Conservation (phyloP, 768 basidiomycete genomes). For the Vishniacozyma victoriae region DNA sequence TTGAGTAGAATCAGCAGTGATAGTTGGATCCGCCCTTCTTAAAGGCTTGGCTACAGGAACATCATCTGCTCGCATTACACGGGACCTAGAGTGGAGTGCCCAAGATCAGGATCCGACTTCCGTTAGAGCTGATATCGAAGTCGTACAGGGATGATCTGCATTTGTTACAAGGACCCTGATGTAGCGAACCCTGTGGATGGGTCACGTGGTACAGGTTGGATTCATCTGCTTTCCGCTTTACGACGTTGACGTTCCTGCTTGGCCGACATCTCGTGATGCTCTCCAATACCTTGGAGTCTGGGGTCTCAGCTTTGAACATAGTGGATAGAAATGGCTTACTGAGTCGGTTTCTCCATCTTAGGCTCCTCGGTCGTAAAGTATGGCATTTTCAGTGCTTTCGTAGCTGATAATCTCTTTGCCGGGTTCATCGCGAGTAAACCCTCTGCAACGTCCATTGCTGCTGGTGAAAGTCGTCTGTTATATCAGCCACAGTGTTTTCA, state of each 20-base stretch:
- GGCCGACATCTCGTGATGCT: slow-evolving; percentile 97
- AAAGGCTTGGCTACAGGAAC: too few relatives aligned
- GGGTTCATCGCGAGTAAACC: slow-evolving; percentile 77
- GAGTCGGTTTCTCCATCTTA: slow-evolving; percentile 62
- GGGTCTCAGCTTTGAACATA: neutral
- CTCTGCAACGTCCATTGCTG: slow-evolving; percentile 81
- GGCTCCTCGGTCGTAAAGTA: slow-evolving; percentile 85
- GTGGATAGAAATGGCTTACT: slow-evolving; percentile 55
- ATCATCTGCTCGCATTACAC: too few relatives aligned
- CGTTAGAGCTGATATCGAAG: too few relatives aligned
- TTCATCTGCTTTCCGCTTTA: slow-evolving; percentile 47
- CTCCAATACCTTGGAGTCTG: slow-evolving; percentile 76
- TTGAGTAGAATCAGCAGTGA: too few relatives aligned
- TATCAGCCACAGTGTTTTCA: neutral
- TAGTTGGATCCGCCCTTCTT: too few relatives aligned
- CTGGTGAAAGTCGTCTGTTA: slow-evolving; percentile 74
- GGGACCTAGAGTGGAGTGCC: too few relatives aligned
- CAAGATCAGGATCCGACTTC: too few relatives aligned
- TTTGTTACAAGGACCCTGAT: too few relatives aligned
- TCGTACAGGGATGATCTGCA: too few relatives aligned
- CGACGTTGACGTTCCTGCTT: slow-evolving; percentile 67
- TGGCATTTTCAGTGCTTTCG: slow-evolving; percentile 68
- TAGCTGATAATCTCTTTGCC: slow-evolving; percentile 63
- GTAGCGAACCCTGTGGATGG: too few relatives aligned
- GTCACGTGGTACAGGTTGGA: too few relatives aligned